Evolutionary conservation across 1,139 yeast species (phyloP).

Genomic region (Meyerozyma carpophila): DNA sequence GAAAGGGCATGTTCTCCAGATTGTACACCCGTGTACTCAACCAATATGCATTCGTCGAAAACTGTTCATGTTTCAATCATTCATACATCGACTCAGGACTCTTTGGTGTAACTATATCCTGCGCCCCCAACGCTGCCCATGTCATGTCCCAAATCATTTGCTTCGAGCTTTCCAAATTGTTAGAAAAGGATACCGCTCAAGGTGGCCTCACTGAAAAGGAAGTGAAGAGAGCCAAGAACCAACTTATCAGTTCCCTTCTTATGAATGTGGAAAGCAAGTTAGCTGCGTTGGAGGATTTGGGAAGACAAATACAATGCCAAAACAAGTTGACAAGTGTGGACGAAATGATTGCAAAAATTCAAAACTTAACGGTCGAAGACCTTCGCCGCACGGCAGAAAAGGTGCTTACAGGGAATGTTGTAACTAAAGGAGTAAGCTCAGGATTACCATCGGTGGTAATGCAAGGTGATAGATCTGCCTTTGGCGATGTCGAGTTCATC

Average conservation of each 20-base stretch:
- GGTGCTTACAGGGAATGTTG: conserved; percentile 63
- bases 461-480: conserved; percentile 80
- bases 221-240: conserved; percentile 87
- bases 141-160: conserved; percentile 78
- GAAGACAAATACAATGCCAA: conserved; percentile 88
- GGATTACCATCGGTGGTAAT: conserved; percentile 79
- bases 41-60: conserved; percentile 87
- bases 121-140: conserved; percentile 82
- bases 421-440: conserved; percentile 43
- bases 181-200: conserved; percentile 48
- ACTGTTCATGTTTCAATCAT: conserved; percentile 84
- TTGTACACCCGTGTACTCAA: conserved; percentile 87
- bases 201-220: conserved; percentile 66
- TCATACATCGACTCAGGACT: conserved; percentile 87
- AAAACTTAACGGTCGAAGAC: conserved; percentile 59
- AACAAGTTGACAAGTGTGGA: conserved; percentile 71
- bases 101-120: conserved; percentile 83
- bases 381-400: conserved; percentile 69
- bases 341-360: conserved; percentile 81
- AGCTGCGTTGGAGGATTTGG: conserved; percentile 90
- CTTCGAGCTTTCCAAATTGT: conserved; percentile 62
- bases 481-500: conserved; percentile 76
- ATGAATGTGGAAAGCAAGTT: conserved; percentile 92
- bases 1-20: conserved; percentile 97
- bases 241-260: conserved; percentile 77